Base-by-base conservation (phyloP, 768 basidiomycete genomes). In the Lentinula lateritia region DNA sequence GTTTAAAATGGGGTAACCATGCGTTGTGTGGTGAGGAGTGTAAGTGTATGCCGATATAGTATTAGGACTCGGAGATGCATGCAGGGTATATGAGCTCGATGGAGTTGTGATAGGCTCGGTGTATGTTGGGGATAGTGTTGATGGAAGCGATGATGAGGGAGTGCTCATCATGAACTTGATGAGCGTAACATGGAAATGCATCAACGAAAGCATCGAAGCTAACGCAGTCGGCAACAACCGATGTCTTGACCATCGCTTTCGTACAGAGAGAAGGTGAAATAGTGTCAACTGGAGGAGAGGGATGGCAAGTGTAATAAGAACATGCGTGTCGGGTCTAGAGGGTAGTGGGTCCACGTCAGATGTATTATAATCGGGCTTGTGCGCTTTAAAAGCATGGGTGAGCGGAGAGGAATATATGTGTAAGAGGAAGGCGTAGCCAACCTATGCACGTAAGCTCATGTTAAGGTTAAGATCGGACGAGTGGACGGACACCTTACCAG, bases 351-450 rank as follows among this genome's bases (percentile, higher is more conserved):
- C 69, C 4, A 13, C 43, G 23, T 43, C 41, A 16, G 6, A 10
- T 5, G 5, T 18, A 23, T 56, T 43, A 12, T 8, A 4, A 28
- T 50, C 58, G 58, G 46, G 15, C 16, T 56, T 56, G 55, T 56
- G 16, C 32, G 75, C 68, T 59, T 77, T 80, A 66, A 72, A 70
- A 9, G 72, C 69, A 69, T 89, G 87, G 5, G 86, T 81, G 43
- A 85, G 67, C 0, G 88, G 86, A 1, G 86, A 84, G 0, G 88
- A 83, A 73, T 90, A 91, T 7, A 90, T 80, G 64, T 92, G 86
- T 18, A 92, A 72, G 36, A 90, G 77, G 70, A 91, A 90, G 1
- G 89, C 85, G 65, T 91, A 92, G 20, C 87, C 88, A 63, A 91
- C 83, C 89, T 90, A 64, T 35, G 9, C 2, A 52, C 41, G 3